Base-by-base conservation (phyloP, 1,284 basidiomycete genomes). In the Apiotrichum gracile region DNA sequence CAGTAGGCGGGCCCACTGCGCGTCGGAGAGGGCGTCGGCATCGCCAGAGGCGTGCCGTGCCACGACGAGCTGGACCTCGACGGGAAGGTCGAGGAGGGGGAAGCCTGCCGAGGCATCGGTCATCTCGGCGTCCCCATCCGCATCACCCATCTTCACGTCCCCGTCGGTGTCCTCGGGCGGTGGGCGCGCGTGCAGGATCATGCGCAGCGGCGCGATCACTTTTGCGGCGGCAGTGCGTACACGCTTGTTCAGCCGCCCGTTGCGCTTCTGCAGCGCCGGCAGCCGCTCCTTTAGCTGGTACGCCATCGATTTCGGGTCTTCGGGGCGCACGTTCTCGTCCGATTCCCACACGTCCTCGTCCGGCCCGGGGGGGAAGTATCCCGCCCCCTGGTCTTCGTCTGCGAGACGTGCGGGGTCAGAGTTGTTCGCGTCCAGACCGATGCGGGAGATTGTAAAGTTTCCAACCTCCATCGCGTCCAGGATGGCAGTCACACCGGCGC, bases 51-150 rank as follows among this genome's bases (percentile, higher is more conserved):
- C 47, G 53, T 72, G 66, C 19, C 65, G 57, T 1, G 68, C 61
- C 25, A 73, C 64, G 22, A 63, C 56, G 26, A 67, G 55, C 14
- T 67, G 38, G 14, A 73, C 61, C 49, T 73, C 71, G 34, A 51
- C 49, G 24, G 71, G 71, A 13, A 73, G 61, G 9, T 70, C 67
- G 39, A 73, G 52, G 9, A 73, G 41, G 3, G 54, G 60, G 55
- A 73, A 73, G 3, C n/a, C n/a, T n/a, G n/a, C n/a, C n/a, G n/a
- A n/a, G n/a, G n/a, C n/a, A n/a, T n/a, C n/a, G n/a, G n/a, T n/a
- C n/a, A n/a, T n/a, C n/a, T n/a, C n/a, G n/a, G n/a, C n/a, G n/a
- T n/a, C n/a, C n/a, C n/a, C n/a, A n/a, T n/a, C n/a, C n/a, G n/a
- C n/a, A n/a, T n/a, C n/a, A n/a, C n/a, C n/a, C n/a, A n/a, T n/a